Evolutionary conservation across 139 green algal genomes (phyloP), one percentile per base, ranked within the genome.

Genomic region (Parachlorella kessleri): DNA sequence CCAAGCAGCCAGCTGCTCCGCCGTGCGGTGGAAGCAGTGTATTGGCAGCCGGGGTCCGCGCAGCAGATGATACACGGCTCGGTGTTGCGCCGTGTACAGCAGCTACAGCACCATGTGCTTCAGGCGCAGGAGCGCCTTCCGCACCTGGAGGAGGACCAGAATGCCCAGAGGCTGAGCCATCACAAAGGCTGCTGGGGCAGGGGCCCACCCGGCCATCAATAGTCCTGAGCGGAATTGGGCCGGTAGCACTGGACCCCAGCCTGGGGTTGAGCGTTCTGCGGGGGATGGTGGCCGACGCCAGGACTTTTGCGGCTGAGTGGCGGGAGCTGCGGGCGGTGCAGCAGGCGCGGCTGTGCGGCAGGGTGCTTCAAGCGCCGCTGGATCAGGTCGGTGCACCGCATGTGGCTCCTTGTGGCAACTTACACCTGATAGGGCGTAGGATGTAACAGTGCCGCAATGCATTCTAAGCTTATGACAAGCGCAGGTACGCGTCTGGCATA

Each of bases 281-380:
- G 24, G 79, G 86, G 70, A 84, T 88, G 40, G 65, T 96, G 76
- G 70, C 68, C 14, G 84, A 88, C 36, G 91, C 88, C 1, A 40
- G 55, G 0, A 70, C 82, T 1, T 96, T 96, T 86, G 92, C 90
- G 3, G 67, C 84, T 1, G 93, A 95, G 68, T 97, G 93, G 93
- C 33, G 36, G 8, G 91, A 96, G 89, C 85, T 95, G 77, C 81
- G 88, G 1, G 76, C 85, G 21, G 71, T 94, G 18, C 81, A 84
- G 2, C 75, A 86, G 40, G 84, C 81, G 70, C 77, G 85, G 26
- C 80, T 95, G 87, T 73, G 73, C 5, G 84, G 83, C 33, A 63
- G 39, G 1, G 78, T 92, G 23, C 65, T 93, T 63, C 39, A 85
- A 35, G 21, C 67, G 55, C 70, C 87, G 9, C 69, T 88, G 41